These are phyloP conservation scores for Gaeumannomyces tritici DNA, from an alignment of 2,329 filamentous ascomycete genomes.

Conservation along the genomic window DNA sequence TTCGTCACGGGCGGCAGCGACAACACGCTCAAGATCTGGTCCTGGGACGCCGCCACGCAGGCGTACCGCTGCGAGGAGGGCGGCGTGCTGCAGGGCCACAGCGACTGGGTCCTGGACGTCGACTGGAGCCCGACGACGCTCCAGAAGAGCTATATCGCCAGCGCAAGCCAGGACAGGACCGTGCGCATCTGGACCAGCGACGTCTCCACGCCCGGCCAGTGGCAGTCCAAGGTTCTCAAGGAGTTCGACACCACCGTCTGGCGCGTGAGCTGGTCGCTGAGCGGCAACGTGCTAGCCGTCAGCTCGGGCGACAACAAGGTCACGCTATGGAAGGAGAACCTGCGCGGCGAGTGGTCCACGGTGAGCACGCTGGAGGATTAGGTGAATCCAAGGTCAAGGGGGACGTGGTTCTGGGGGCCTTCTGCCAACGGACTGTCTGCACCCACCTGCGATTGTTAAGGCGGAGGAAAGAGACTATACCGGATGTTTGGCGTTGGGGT, in stretches of 20 bases:
- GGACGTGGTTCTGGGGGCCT: not conserved
- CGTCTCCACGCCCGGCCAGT: conserved; percentile 55
- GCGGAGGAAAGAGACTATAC: not conserved
- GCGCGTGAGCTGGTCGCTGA: conserved; percentile 96
- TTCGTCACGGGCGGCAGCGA: conserved; percentile 95
- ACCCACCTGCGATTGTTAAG: not conserved
- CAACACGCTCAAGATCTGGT: conserved; percentile 90
- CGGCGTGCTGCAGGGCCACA: conserved; percentile 66
- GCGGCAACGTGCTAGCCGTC: conserved; percentile 90
- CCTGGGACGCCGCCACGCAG: conserved; percentile 56
- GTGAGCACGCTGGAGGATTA: conserved; percentile 95
- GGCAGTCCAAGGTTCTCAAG: conserved; percentile 75
- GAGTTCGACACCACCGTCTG: conserved; percentile 79
- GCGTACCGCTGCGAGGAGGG: conserved; percentile 49
- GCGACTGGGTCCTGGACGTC: conserved; percentile 95
- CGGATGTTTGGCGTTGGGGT: not conserved
- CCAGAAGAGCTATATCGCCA: conserved; percentile 93
- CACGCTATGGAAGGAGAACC: conserved; percentile 95
- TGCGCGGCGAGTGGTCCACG: conserved; percentile 93
- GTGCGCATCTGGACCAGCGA: conserved; percentile 94
- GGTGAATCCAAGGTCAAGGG: not conserved
- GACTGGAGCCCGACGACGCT: conserved; percentile 94
- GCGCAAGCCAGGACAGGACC: conserved; percentile 91
- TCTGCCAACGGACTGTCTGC: not conserved
- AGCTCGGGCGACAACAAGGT: conserved; percentile 95